Conservation (phyloP, 2,329 filamentous ascomycete species). For the Venturia nashicola region DNA sequence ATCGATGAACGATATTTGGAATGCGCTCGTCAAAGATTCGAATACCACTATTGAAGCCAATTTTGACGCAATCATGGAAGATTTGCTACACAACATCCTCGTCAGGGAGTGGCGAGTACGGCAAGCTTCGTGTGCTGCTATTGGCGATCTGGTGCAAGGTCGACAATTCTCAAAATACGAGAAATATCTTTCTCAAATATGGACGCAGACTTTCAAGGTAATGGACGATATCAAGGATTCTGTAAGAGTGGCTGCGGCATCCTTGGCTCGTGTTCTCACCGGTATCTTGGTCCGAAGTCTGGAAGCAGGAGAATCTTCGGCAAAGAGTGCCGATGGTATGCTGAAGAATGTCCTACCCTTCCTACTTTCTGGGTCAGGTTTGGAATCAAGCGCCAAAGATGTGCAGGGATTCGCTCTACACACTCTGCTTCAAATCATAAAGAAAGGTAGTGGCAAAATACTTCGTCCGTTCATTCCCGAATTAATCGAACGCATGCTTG, state of each 20-base stretch:
- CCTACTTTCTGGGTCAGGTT: conserved; percentile 72
- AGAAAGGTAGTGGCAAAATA: conserved; percentile 65
- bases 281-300: conserved; percentile 76
- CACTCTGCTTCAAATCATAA: conserved; percentile 79
- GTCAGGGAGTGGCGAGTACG: conserved; percentile 89
- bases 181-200: conserved; percentile 72
- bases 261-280: conserved; percentile 72
- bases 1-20: conserved; percentile 98
- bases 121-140: conserved; percentile 82
- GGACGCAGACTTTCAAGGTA: conserved; percentile 77
- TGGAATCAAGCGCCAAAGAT: conserved; percentile 80
- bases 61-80: conserved; percentile 81
- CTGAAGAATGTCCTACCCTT: conserved; percentile 82
- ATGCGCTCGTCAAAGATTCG: conserved; percentile 82
- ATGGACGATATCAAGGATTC: conserved; percentile 92
- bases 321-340: conserved; percentile 62
- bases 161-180: conserved; percentile 60
- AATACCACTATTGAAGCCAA: conserved; percentile 63
- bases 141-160: conserved; percentile 78
- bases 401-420: conserved; percentile 69
- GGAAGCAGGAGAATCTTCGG: conserved; percentile 59
- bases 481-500: conserved; percentile 70
- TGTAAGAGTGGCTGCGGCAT: conserved; percentile 68
- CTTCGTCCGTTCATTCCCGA: conserved; percentile 70
- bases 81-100: conserved; percentile 73